Base-by-base conservation (phyloP, 768 basidiomycete genomes). In the Daedaleopsis nitida region DNA sequence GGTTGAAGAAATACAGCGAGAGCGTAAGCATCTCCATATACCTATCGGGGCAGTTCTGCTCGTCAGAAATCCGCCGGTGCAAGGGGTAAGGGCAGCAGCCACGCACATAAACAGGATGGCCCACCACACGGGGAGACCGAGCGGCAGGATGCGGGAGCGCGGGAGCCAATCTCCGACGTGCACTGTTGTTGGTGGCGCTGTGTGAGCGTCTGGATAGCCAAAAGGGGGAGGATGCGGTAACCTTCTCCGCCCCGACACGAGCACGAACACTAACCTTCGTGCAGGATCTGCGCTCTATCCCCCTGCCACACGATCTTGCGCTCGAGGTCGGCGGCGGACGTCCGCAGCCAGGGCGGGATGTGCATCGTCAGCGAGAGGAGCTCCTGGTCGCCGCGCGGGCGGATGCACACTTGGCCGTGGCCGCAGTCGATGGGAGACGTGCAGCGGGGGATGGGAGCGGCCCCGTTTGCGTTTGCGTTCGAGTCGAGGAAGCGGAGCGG, bases 1-100 rank as follows among this genome's bases (percentile, higher is more conserved):
- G 81, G 71, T 96, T 96, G 77, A 95, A 86, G 59, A 94, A 74
- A 71, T 84, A 94, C 1, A 96, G 77, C 3, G 92, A 94, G 35
- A 94, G 72, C n/a, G 86, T 85, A 2, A 90, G 80, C 68, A 84
- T 83, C 37, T 77, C 74, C 60, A 86, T 72, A 61, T 90, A 91
- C 62, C 90, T 89, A 23, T 52, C 11, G 27, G 14, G 16, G 8
- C 14, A 8, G 39, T 38, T 38, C 9, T 14, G 9, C 8, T 38
- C 14, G 37, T 42, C 39, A 42, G 47, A 13, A 6, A 23, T 12
- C 13, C 17, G 19, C 19, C 14, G 47, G 21, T 10, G 50, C 13
- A 17, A 1, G 34, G 14, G 37, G 14, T 34, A 35, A 37, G 52
- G 34, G 14, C 37, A 37, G 17, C 16, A 47, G 19, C 11, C n/a